Base-by-base conservation (phyloP, 208 protist species). In the Leishmania amazonensis region DNA sequence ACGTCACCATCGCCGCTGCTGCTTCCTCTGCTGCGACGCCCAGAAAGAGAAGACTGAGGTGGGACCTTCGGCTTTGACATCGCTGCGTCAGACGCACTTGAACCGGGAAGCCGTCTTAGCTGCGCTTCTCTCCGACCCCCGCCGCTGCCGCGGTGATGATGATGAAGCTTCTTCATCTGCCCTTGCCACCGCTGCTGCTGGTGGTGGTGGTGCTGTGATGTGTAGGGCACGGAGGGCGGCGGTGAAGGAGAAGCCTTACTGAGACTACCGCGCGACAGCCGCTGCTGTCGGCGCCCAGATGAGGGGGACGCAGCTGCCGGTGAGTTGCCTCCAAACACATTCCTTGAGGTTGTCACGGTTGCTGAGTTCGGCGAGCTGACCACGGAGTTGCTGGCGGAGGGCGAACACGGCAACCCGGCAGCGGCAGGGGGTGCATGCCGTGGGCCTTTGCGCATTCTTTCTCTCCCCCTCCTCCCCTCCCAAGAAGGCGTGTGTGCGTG, bases 341-440 rank as follows among this genome's bases (percentile, higher is more conserved):
- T 9, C 6, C 1, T 38, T 28, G 60, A 24, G 24, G 49, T 62
- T 13, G 45, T 45, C 51, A 68, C 28, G 5, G 80, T 65, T 4
- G 73, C 72, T 2, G 78, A 76, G 64, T 75, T 58, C n/a, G 73
- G 78, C 3, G 83, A 79, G 73, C 38, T 64, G 45, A 79, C 71
- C 5, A 76, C 19, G 49, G 35, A 45, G 28, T 79, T 75, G 71
- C 74, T 85, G 54, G 81, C 79, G 45, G 85, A 71, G 35, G 76
- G 45, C n/a, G 74, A 58, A 49, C 80, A 67, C 53, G 51, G 51
- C 40, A 31, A 53, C 54, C 40, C 38, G 21, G 38, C 74, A 57
- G 74, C 38, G 35, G 31, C 79, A 21, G 76, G 13, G 74, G 35
- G 68, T 13, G 54, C 68, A 38, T 70, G 51, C 9, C 47, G 81